Conservation (phyloP, 495 filamentous ascomycete species). For the Aspergillus egyptiacus region DNA sequence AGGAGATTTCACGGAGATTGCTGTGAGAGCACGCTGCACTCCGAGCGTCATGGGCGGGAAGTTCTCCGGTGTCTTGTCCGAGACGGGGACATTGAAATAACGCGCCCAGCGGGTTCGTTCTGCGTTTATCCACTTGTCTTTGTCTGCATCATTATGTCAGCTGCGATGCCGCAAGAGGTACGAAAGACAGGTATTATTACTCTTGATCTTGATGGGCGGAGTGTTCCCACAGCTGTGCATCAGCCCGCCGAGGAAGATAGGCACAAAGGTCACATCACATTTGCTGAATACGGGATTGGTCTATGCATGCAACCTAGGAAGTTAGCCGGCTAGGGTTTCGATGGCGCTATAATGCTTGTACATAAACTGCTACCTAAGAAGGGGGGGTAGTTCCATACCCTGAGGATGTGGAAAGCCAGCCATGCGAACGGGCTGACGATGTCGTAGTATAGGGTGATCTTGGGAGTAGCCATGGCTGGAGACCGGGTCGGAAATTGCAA, state of each 20-base stretch:
- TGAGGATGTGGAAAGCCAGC: slow-evolving; percentile 57
- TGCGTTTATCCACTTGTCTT: slow-evolving; percentile 54
- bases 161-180: neutral
- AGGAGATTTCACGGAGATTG: slow-evolving; percentile 33
- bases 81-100: slow-evolving; percentile 56
- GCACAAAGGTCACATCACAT: slow-evolving; percentile 57
- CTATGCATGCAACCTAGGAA: slow-evolving; percentile 41
- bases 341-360: slow-evolving; percentile 1
- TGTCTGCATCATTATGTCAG: slow-evolving; percentile 45
- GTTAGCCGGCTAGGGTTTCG: neutral
- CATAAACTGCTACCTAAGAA: neutral
- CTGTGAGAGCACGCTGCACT: slow-evolving; percentile 45
- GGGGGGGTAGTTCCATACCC: slow-evolving; percentile 36
- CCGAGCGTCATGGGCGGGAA: slow-evolving; percentile 55
- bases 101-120: slow-evolving; percentile 59
- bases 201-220: slow-evolving; percentile 62
- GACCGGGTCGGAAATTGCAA: no score
- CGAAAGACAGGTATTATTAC: slow-evolving; percentile 33
- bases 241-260: slow-evolving; percentile 64
- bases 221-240: slow-evolving; percentile 61
- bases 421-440: slow-evolving; percentile 68
- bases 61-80: slow-evolving; percentile 39
- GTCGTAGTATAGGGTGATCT: slow-evolving; percentile 63
- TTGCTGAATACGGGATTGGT: slow-evolving; percentile 54
- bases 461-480: slow-evolving; percentile 41